A percentile compares a stretch with the other conserved stretches of the same genome.
Conservation (phyloP, 257 asterid species). For the Datura wrightii region DNA sequence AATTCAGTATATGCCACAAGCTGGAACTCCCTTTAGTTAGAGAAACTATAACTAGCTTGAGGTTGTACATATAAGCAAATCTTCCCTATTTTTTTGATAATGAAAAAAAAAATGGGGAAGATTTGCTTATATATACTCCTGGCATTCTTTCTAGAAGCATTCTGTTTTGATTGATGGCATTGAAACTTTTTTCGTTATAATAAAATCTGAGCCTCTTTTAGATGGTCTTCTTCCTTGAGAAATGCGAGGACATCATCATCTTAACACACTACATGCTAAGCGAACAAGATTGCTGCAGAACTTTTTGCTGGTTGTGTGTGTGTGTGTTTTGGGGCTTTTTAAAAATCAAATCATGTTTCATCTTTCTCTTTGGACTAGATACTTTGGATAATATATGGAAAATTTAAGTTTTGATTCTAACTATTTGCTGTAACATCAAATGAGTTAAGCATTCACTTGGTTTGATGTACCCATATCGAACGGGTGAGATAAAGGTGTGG, state of each 20-base stretch:
- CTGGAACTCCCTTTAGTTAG: background rate
- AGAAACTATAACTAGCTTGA: background rate
- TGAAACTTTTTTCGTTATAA: background rate
- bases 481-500: background rate
- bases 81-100: background rate
- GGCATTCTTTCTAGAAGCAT: background rate
- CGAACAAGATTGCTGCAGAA: background rate
- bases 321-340: background rate
- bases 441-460: background rate
- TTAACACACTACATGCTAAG: background rate
- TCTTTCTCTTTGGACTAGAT: conserved; percentile 12
- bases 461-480: background rate
- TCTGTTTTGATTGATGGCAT: background rate
- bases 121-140: background rate
- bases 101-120: too few species aligned
- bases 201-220: background rate
- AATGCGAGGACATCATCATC: background rate
- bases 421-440: background rate
- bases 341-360: background rate
- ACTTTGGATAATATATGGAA: conserved; percentile 4
- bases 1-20: background rate
- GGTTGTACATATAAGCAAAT: background rate
- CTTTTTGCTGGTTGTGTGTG: background rate
- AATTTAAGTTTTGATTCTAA: background rate
- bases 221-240: background rate